Conservation (phyloP, 768 basidiomycete genomes). For the Xerocomellus intermedius region DNA sequence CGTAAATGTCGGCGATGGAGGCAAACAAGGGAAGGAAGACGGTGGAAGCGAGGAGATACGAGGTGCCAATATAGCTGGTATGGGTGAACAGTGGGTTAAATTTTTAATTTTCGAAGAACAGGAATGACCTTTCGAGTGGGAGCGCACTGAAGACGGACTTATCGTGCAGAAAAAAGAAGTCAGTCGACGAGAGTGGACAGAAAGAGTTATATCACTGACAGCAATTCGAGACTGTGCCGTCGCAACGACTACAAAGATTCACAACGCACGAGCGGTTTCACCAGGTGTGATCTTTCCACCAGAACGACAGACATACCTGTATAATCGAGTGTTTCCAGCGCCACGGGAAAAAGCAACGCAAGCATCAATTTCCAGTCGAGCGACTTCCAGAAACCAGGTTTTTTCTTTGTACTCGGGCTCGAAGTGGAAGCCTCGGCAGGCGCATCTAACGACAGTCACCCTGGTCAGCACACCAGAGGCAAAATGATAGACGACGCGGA, state of each 20-base stretch:
- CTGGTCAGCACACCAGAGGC: not conserved
- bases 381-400: conserved; percentile 26
- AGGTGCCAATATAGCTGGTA: conserved; percentile 47
- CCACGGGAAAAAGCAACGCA: conserved; percentile 42
- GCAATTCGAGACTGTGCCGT: conserved; percentile 53
- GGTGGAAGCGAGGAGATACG: conserved; percentile 50
- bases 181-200: not conserved
- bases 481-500: not conserved
- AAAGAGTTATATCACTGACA: conserved; percentile 25
- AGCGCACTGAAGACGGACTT: conserved; percentile 33
- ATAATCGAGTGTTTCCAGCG: conserved; percentile 38
- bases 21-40: conserved; percentile 54
- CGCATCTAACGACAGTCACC: not conserved
- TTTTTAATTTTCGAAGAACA: not conserved
- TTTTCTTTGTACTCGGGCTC: not conserved
- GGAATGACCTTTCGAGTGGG: conserved; percentile 23
- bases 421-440: not conserved
- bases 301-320: conserved; percentile 16
- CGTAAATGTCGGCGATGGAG: conserved; percentile 49
- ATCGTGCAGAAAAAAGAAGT: not conserved
- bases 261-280: not conserved
- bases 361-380: conserved; percentile 31
- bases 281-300: not conserved
- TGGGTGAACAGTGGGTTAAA: not conserved
- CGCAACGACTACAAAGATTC: conserved; percentile 40